Evolutionary conservation across 306 rosid genomes (phyloP), one percentile per base, ranked within the genome.

Genomic region (Lathyrus oleraceus): DNA sequence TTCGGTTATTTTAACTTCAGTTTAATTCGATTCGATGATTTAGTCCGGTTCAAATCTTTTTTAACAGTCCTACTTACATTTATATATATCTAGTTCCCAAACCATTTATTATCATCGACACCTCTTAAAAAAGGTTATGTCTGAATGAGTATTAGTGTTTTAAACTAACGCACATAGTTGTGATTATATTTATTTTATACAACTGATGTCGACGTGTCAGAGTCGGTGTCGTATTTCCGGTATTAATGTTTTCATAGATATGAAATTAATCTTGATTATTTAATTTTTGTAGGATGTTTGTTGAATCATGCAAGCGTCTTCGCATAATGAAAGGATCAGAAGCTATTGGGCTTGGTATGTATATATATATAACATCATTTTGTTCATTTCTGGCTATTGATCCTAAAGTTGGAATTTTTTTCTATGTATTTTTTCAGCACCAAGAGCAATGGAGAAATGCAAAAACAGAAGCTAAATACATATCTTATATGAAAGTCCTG

Each of bases 401-500:
- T 45, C 61, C 39, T 78, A 73, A 51, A 21, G 2, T 53, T 67
- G 67, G 30, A 11, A 52, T 32, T 5, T 43, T 53, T 74, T 64
- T 5, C 8, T 8, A 39, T 65, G 45, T 61, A 56, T 30, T 10
- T 28, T 83, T 85, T 72, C 96, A 94, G 98, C 98, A 51, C 98
- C 97, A 71, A 87, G 90, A 77, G 98, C 98, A 63, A 85, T 94
- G 98, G 96, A 94, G 76, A 94, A 94, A 86, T 90, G 98, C 96
- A 94, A 88, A 82, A 86, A 78, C 92, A 87, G 98, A 84, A 88
- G 96, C 97, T 94, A 87, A 92, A 47, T 57, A 27, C n/a, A 9
- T 38, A 25, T 44, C 7, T 3, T 8, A 69, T 73, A 43, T 40
- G 59, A 53, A 27, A 66, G 43, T 70, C 59, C 60, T 43, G 28